Percentiles rank a stretch among this genome's conserved stretches.
These are phyloP conservation scores for Pisolithus marmoratus DNA, from an alignment of 768 basidiomycete species.

Conservation along the genomic window DNA sequence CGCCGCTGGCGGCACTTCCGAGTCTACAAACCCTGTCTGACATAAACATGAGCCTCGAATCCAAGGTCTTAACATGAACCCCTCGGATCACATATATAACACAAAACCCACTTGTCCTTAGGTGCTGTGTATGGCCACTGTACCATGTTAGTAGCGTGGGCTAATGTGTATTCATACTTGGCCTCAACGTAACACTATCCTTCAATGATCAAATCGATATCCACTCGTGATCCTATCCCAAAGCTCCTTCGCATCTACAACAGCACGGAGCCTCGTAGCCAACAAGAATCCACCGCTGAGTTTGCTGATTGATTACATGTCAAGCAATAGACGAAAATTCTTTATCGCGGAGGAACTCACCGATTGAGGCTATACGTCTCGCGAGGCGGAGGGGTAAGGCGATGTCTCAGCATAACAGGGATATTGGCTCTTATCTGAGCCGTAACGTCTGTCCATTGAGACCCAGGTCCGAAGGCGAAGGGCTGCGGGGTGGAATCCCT, in stretches of 20 bases:
- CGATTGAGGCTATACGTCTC: conserved; percentile 95
- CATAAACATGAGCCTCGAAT: too few species aligned
- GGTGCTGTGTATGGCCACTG: too few species aligned
- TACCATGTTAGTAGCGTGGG: too few species aligned
- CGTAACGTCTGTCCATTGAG: conserved; percentile 67
- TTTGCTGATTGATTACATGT: conserved; percentile 46
- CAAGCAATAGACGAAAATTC: background rate
- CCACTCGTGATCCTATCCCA: conserved; percentile 64
- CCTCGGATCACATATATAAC: too few species aligned
- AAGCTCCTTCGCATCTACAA: conserved; percentile 63
- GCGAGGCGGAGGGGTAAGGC: conserved; percentile 86
- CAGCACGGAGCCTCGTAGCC: conserved; percentile 68
- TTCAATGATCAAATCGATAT: conserved; percentile 12
- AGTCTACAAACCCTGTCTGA: too few species aligned
- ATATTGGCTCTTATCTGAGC: conserved; percentile 73
- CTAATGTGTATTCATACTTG: too few species aligned
- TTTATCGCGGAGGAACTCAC: conserved; percentile 31
- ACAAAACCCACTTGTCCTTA: too few species aligned
- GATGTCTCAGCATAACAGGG: conserved; percentile 83
- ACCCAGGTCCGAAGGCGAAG: conserved; percentile 71
- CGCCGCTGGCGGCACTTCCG: too few species aligned
- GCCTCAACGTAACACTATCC: too few species aligned
- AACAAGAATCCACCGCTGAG: conserved; percentile 78
- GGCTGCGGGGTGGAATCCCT: conserved; percentile 54
- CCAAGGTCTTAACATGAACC: too few species aligned